Base-by-base conservation (phyloP, 2,329 filamentous ascomycete genomes). In the Cladosporium cucumerinum region DNA sequence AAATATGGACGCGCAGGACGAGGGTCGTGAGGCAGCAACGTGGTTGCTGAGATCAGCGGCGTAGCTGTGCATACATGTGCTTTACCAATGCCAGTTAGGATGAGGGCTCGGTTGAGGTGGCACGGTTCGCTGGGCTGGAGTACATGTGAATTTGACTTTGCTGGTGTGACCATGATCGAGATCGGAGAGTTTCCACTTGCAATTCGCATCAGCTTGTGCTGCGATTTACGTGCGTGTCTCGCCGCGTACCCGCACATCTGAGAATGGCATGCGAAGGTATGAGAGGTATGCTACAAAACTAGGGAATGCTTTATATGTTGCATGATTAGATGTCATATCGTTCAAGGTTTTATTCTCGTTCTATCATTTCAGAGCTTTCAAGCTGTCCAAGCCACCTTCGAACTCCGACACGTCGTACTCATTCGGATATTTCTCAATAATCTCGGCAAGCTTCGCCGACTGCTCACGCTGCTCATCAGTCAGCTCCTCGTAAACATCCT, bases 401-500 rank as follows among this genome's bases (percentile, higher is more conserved):
- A 86, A 92, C 69, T 88, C 86, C 18, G 82, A 83, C 57, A 95
- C 75, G 77, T 98, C 93, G 78, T 99, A 99, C 81, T 99, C 95
- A 39, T 91, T 87, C 0, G 94, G 93, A 79, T 98, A 99, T 71
- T 85, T 88, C 70, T 94, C 87, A 59, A 99, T 75, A 60, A 97
- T 84, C n/a, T 86, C 84, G 74, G 82, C 90, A 72, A 98, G 81
- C 79, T 93, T 85, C 68, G 79, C 79, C 81, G 92, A 93, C 82
- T 99, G 95, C 49, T 80, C 84, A 75, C 82, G 85, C 66, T 90
- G 82, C 71, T 96, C 93, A 55, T 90, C 88, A 0, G 93, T 97
- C 70, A 97, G 71, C 54, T 92, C 86, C 76, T 95, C 92, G 77
- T 97, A 99, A 1, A 98, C 86, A 76, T 95, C 95, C 70, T 90